Base-by-base conservation (phyloP, 2,329 filamentous ascomycete genomes). In the Xylaria multiplex region DNA sequence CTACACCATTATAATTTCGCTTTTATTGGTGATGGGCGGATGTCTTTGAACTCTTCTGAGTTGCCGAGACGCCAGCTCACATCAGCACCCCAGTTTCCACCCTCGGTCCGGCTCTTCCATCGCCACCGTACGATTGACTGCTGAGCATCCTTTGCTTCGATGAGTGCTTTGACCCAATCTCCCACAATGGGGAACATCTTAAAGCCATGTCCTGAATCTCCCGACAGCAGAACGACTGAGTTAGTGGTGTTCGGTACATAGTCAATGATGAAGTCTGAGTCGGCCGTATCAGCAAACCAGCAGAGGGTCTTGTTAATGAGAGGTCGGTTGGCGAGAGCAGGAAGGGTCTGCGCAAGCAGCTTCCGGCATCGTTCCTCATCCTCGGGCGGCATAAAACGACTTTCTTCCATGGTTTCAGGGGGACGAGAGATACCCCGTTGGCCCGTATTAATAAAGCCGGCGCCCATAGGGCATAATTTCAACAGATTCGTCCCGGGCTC, bases 161-260 rank as follows among this genome's bases (percentile, higher is more conserved):
- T 57, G 5, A 88, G 69, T 11, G 82, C 78, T 49, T 75, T 78
- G 1, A 88, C 81, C 81, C 84, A 89, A n/a, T 77, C 74, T 0
- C 87, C 86, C n/a, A 87, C 78, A 27, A 88, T 80, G 0, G 86
- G 87, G 55, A 89, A 80, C 84, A 89, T 87, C 76, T 89, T 89
- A 74, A 88, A 88, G 0, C 83, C 85, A 71, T 90, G 87, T 0
- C 86, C 87, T 1, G 86, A 89, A 70, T 89, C 87, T 0, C 87
- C 87, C 0, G 84, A 83, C 0, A 85, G 68, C 32, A 54, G 5
- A 0, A 88, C 72, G 2, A 89, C 74, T 2, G 89, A 78, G 0
- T 80, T 82, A 1, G 77, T 76, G 1, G 80, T 84, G 0, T 78
- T 74, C 0, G 87, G 87, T 0, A 89, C 83, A 59, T 82, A 86